Conservation (phyloP, 2,329 filamentous ascomycete genomes). For the Gaeumannomyces sp. region DNA sequence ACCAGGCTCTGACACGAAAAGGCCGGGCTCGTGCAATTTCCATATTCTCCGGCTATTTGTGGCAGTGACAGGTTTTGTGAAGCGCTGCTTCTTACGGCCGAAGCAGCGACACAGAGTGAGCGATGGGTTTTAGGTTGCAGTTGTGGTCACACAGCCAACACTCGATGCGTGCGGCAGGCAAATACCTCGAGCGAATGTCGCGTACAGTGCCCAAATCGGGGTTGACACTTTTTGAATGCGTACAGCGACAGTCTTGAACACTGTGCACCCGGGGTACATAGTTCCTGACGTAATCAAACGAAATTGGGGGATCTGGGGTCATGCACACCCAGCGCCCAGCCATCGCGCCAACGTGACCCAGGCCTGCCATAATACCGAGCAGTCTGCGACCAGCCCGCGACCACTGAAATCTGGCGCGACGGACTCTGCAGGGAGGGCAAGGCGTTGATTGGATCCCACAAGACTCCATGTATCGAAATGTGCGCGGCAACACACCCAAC, state of each 20-base stretch:
- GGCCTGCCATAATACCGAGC: background rate
- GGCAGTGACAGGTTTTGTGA: background rate
- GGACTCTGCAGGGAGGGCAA: background rate
- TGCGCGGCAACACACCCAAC: slow-evolving; percentile 5
- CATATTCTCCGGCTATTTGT: too few species aligned
- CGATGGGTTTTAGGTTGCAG: background rate
- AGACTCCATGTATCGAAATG: slow-evolving; percentile 8
- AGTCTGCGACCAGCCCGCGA: background rate
- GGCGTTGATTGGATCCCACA: background rate
- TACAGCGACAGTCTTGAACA: background rate
- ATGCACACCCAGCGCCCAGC: background rate
- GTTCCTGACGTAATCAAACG: too few species aligned
- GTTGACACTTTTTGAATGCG: too few species aligned
- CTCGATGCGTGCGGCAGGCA: too few species aligned
- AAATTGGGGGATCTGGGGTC: too few species aligned
- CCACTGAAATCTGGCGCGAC: background rate
- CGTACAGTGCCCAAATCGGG: too few species aligned
- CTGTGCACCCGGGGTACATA: background rate
- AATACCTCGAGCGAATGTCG: too few species aligned
- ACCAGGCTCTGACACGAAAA: too few species aligned
- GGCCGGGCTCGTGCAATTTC: too few species aligned
- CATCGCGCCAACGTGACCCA: background rate
- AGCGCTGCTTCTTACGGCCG: background rate
- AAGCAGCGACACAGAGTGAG: background rate
- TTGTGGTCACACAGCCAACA: background rate